Percentiles rank a stretch among this genome's conserved stretches.
These are phyloP conservation scores for Rugiboletus extremiorientalis DNA, from an alignment of 1,284 basidiomycete genomes.

Conservation along the genomic window DNA sequence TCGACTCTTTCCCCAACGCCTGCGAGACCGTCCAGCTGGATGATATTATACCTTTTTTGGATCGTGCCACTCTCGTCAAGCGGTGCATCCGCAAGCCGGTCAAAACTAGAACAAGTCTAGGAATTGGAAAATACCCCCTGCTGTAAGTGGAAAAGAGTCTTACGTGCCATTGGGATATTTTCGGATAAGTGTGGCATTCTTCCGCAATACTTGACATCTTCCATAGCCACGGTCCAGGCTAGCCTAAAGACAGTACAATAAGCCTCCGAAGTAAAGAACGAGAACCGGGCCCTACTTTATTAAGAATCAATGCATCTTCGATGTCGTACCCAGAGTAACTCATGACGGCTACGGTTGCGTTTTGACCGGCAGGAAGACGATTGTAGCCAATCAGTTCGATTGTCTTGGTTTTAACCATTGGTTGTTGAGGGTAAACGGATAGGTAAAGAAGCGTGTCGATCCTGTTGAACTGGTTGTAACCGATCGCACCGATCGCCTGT, in stretches of 20 bases:
- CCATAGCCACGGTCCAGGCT: slow-evolving; percentile 97
- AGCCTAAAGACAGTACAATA: slow-evolving; percentile 49
- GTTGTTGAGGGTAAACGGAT: slow-evolving; percentile 98
- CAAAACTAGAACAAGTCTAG: slow-evolving; percentile 55
- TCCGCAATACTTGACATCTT: slow-evolving; percentile 95
- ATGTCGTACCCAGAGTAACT: slow-evolving; percentile 99
- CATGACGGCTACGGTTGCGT: slow-evolving; percentile 99
- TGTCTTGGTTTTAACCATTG: slow-evolving; percentile 99
- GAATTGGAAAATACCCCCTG: slow-evolving; percentile 5
- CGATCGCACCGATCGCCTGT: slow-evolving; percentile 99
- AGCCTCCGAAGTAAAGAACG: slow-evolving; percentile 5
- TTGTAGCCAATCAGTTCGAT: slow-evolving; percentile 98
- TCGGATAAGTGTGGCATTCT: slow-evolving; percentile 91
- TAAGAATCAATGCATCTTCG: slow-evolving; percentile 97
- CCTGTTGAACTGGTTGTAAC: slow-evolving; percentile 95
- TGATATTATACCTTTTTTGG: slow-evolving; percentile 86
- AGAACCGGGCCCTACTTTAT: slow-evolving; percentile 60
- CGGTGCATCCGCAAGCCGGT: slow-evolving; percentile 93
- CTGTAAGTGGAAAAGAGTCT: slow-evolving; percentile 38
- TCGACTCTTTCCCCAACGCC: slow-evolving; percentile 94
- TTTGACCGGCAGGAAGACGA: slow-evolving; percentile 95
- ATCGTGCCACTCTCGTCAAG: slow-evolving; percentile 77
- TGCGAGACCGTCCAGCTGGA: slow-evolving; percentile 91
- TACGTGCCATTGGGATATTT: slow-evolving; percentile 98
- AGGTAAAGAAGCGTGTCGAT: slow-evolving; percentile 99